A percentile compares a stretch with the other conserved stretches of the same genome.
These are phyloP conservation scores for Penicillium sp. DNA, from an alignment of 2,329 filamentous ascomycete genomes.

Conservation along the genomic window DNA sequence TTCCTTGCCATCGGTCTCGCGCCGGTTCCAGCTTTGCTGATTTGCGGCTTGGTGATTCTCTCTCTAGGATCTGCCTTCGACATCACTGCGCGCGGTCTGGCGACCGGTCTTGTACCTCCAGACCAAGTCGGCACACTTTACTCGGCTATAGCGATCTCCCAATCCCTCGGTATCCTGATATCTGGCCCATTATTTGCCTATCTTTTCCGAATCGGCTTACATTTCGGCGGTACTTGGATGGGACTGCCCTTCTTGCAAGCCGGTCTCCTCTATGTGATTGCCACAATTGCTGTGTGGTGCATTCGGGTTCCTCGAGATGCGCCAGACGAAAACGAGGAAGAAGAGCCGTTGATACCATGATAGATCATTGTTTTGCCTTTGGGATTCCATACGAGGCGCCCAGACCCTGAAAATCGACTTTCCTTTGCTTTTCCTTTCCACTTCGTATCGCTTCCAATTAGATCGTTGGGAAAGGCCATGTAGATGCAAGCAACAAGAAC, in stretches of 20 bases:
- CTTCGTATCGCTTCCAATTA: background rate
- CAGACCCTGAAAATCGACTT: background rate
- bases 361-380: background rate
- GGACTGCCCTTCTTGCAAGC: conserved; percentile 38
- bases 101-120: conserved; percentile 34
- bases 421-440: background rate
- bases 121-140: conserved; percentile 40
- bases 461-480: too few species aligned
- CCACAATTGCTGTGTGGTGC: conserved; percentile 23
- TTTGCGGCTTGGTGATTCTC: conserved; percentile 32
- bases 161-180: conserved; percentile 31
- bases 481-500: background rate
- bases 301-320: conserved; percentile 17
- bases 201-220: conserved; percentile 35
- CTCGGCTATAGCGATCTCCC: conserved; percentile 34
- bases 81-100: conserved; percentile 34
- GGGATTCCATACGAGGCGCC: background rate
- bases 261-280: conserved; percentile 27
- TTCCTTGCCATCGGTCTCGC: conserved; percentile 28
- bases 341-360: conserved; percentile 20
- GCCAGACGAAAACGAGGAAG: conserved; percentile 16
- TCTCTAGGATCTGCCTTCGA: conserved; percentile 36
- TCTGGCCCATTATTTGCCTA: conserved; percentile 38
- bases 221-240: conserved; percentile 34
- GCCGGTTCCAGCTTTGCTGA: conserved; percentile 24